phyloP scores from a whole-genome alignment of 2,329 filamentous ascomycete species.

The Pestalotiopsis sp. region DNA sequence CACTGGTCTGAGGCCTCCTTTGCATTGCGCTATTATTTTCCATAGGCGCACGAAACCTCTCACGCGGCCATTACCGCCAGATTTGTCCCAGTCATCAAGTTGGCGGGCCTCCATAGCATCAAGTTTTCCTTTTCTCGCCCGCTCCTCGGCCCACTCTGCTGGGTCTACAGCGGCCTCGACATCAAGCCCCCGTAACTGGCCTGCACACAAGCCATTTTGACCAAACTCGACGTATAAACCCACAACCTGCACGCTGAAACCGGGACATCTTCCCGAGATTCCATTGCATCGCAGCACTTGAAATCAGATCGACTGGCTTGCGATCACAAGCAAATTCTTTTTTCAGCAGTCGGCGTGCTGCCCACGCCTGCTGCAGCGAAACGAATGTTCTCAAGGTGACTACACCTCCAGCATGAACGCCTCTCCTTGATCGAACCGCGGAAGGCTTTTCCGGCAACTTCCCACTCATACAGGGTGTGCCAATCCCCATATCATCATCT shows the following conservation, averaged over 20 bases:
- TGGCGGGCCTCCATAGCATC: slow-evolving; percentile 80
- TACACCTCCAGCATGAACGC: slow-evolving; percentile 32
- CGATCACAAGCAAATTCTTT: slow-evolving; percentile 1
- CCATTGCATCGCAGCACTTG: slow-evolving; percentile 15
- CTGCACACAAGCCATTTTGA: slow-evolving; percentile 34
- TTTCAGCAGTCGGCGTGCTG: slow-evolving; percentile 39
- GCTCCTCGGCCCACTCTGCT: slow-evolving; percentile 88
- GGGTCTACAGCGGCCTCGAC: slow-evolving; percentile 96
- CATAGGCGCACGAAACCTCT: slow-evolving; percentile 21
- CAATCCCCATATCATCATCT: neutral
- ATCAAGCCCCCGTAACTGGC: slow-evolving; percentile 96
- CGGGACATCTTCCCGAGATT: neutral
- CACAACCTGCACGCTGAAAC: neutral
- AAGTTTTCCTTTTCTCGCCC: slow-evolving; percentile 79
- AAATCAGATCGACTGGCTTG: slow-evolving; percentile 13
- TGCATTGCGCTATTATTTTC: slow-evolving; percentile 26
- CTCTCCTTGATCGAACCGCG: slow-evolving; percentile 32
- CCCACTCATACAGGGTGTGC: neutral
- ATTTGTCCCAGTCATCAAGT: slow-evolving; percentile 70
- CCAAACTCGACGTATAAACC: slow-evolving; percentile 12
- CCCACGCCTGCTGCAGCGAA: slow-evolving; percentile 34
- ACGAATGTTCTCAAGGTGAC: slow-evolving; percentile 29
- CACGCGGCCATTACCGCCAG: slow-evolving; percentile 30
- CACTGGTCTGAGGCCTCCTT: slow-evolving; percentile 10
- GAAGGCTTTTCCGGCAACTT: slow-evolving; percentile 29